These are phyloP conservation scores for Aspergillus ustus DNA, from an alignment of 2,329 filamentous ascomycete genomes.

Conservation along the genomic window DNA sequence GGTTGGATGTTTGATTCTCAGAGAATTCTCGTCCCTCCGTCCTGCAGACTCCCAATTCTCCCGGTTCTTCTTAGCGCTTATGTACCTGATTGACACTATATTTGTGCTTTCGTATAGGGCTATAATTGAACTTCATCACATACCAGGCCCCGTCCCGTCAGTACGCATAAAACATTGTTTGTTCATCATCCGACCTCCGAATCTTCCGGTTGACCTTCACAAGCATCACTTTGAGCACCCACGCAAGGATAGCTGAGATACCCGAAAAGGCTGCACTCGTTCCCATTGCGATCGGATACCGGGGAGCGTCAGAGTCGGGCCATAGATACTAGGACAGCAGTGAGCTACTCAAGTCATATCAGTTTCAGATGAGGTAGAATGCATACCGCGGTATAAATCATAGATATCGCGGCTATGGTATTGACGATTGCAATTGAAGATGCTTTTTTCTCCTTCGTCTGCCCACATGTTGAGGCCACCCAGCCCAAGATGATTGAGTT, in stretches of 20 bases:
- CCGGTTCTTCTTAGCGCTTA: not conserved
- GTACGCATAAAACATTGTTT: not conserved
- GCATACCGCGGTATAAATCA: not conserved
- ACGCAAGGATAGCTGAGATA: not conserved
- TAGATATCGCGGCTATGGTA: slow-evolving; percentile 27
- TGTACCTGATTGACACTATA: not conserved
- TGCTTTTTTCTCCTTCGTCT: slow-evolving; percentile 52
- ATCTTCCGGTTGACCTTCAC: not conserved
- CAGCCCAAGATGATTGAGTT: slow-evolving; percentile 51
- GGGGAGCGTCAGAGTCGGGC: not conserved
- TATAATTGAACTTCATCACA: not conserved
- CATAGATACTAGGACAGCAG: not conserved
- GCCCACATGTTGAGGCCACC: slow-evolving; percentile 48
- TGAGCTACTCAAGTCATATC: not conserved
- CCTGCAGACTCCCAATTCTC: no score
- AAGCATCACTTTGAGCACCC: not conserved
- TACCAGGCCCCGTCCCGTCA: not conserved
- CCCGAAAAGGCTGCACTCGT: not conserved
- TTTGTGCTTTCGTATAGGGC: not conserved
- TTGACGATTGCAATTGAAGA: slow-evolving; percentile 49
- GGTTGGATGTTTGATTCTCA: no score
- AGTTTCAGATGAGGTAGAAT: not conserved
- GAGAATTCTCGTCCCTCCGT: no score
- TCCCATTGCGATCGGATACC: not conserved
- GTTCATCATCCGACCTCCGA: not conserved